Conservation (phyloP, 306 rosid species). For the Ormosia emarginata region DNA sequence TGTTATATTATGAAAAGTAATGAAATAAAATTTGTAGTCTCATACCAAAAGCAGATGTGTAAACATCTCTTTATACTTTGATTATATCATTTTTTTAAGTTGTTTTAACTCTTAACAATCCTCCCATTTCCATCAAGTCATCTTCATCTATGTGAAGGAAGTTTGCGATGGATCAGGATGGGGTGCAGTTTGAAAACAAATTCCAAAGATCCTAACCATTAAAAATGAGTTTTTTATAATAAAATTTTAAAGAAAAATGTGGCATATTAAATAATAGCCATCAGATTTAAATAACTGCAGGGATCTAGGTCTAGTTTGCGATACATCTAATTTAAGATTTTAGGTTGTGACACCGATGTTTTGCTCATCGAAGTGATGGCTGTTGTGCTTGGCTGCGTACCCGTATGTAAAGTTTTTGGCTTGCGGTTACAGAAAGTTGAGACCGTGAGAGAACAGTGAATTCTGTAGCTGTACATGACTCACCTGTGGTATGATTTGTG, state of each 20-base stretch:
- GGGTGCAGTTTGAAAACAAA: no score
- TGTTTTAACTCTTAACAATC: background rate
- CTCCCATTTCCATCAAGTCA: background rate
- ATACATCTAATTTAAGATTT: no score
- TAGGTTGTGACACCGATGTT: no score
- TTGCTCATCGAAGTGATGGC: no score
- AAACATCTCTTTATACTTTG: background rate
- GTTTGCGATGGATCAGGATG: background rate
- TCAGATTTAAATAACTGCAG: no score
- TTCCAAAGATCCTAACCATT: no score
- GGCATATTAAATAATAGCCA: no score
- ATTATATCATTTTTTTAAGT: background rate
- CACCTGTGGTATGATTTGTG: background rate
- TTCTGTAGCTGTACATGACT: background rate
- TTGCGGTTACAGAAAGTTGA: background rate
- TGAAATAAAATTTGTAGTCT: slow-evolving; percentile 38
- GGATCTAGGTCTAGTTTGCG: no score
- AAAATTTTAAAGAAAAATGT: no score
- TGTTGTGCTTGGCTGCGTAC: no score
- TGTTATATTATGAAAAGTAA: slow-evolving; percentile 30
- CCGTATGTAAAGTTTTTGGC: background rate
- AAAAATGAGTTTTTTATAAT: no score
- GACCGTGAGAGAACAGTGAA: background rate
- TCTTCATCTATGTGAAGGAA: background rate
- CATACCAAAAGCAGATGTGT: slow-evolving; percentile 3